Conservation (phyloP, 345 rosid genomes). For the Eucalyptus regnans region DNA sequence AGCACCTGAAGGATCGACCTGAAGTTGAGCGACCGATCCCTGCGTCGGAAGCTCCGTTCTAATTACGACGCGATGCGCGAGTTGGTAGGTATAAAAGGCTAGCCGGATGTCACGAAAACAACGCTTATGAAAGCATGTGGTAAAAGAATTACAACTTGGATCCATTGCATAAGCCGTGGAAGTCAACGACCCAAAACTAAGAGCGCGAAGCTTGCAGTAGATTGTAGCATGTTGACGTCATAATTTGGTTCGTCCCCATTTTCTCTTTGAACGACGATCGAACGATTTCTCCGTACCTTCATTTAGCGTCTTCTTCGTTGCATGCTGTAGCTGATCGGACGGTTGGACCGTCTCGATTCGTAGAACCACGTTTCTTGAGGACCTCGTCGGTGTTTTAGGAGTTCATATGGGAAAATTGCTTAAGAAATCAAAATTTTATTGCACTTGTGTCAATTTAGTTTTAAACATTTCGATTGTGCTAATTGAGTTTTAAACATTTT, state of each 20-base stretch:
- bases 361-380: background rate
- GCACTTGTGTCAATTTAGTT: rapidly evolving
- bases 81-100: background rate
- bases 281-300: background rate
- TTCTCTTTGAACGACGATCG: background rate
- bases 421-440: too few species aligned
- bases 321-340: background rate
- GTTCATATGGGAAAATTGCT: too few species aligned
- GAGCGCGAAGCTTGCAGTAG: background rate
- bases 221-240: background rate
- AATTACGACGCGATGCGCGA: background rate
- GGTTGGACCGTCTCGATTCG: background rate
- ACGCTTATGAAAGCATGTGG: background rate
- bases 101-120: background rate
- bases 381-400: background rate
- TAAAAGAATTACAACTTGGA: background rate
- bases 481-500: too few species aligned
- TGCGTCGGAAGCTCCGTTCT: background rate
- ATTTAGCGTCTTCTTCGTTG: background rate
- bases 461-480: rapidly evolving
- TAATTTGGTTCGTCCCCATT: background rate
- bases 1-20: background rate
- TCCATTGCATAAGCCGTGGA: background rate
- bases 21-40: background rate
- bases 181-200: background rate